Evolutionary conservation across 2,329 filamentous ascomycete genomes (phyloP).

Genomic region (Penicillium sumatraense): DNA sequence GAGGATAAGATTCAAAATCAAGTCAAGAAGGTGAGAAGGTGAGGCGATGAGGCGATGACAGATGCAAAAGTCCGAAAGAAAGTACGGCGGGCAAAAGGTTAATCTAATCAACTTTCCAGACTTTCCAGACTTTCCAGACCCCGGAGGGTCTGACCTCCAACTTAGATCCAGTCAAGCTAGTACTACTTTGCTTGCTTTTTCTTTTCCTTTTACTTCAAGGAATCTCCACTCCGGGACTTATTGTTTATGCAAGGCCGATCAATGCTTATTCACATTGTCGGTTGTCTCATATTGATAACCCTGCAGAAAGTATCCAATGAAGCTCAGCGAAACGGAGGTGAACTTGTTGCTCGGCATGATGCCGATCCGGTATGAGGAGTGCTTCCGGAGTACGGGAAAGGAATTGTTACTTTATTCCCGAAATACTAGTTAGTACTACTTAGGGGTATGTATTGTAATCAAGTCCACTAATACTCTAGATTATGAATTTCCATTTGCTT

Average conservation of each 20-base stretch:
- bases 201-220: too few species aligned
- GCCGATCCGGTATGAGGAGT: neutral
- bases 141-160: conserved; percentile 11
- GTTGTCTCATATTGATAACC: neutral
- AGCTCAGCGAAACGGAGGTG: neutral
- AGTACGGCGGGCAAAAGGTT: neutral
- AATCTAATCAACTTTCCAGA: too few species aligned
- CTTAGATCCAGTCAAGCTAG: conserved; percentile 23
- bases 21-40: neutral
- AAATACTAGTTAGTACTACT: too few species aligned
- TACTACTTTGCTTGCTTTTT: conserved; percentile 12
- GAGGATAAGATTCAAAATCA: too few species aligned
- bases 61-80: conserved; percentile 1
- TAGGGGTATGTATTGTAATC: too few species aligned
- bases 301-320: too few species aligned
- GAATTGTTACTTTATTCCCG: neutral
- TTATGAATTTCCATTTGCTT: neutral
- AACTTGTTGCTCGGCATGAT: too few species aligned
- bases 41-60: neutral
- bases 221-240: too few species aligned
- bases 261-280: neutral
- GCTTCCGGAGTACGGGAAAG: too few species aligned
- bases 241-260: neutral
- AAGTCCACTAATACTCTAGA: neutral
- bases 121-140: too few species aligned